phyloP scores from a whole-genome alignment of 1,284 basidiomycete genomes.

The Mycena sp. region DNA sequence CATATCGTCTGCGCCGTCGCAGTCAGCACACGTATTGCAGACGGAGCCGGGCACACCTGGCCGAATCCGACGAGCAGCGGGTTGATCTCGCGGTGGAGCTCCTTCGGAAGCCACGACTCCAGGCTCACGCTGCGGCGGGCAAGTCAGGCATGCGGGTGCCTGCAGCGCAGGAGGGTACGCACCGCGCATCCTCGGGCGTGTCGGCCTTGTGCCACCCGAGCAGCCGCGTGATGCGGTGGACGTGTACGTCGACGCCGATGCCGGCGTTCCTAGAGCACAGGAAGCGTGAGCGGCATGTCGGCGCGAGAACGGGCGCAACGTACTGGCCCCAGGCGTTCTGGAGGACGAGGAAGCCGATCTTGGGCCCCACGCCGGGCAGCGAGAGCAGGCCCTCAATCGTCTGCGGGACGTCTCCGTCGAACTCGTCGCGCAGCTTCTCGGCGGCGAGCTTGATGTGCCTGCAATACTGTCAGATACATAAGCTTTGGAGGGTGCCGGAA shows the following conservation, averaged over 20 bases:
- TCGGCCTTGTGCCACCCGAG: conserved; percentile 94
- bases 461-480: neutral
- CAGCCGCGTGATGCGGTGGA: conserved; percentile 94
- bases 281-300: neutral
- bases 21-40: too few species aligned
- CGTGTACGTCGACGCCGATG: conserved; percentile 96
- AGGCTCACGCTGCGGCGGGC: conserved; percentile 74
- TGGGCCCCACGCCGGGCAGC: conserved; percentile 89
- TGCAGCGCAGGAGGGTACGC: conserved; percentile 3
- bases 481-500: neutral
- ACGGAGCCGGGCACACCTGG: conserved; percentile 66
- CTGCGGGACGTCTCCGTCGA: conserved; percentile 85
- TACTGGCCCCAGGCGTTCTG: conserved; percentile 89
- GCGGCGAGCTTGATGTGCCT: conserved; percentile 84
- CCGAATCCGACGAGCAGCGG: conserved; percentile 93
- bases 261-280: conserved; percentile 76
- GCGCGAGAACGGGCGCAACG: conserved; percentile 35
- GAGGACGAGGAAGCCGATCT: conserved; percentile 90
- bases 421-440: conserved; percentile 70
- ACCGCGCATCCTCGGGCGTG: conserved; percentile 90
- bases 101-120: conserved; percentile 89
- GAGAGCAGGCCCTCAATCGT: conserved; percentile 88
- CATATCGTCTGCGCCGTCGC: conserved; percentile 66
- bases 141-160: neutral
- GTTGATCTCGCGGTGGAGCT: conserved; percentile 86